phyloP scores from a whole-genome alignment of 352 stramenopile genomes.

The Pythium diclinum region DNA sequence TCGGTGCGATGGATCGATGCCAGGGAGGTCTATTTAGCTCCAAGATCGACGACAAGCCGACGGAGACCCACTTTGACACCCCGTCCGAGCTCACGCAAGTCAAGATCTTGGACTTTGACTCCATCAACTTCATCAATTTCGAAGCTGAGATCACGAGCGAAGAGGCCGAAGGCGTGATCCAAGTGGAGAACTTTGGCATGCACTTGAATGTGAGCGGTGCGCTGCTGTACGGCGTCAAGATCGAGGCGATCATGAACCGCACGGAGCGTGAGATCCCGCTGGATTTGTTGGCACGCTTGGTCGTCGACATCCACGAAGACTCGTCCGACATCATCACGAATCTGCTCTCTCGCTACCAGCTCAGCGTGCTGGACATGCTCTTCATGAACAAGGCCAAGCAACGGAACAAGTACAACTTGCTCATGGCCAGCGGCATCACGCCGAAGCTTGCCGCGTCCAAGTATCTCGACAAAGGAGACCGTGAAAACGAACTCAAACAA shows the following conservation, averaged over 20 bases:
- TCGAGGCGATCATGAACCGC: slow-evolving; percentile 97
- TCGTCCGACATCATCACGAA: slow-evolving; percentile 94
- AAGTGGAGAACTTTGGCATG: slow-evolving; percentile 97
- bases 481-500: slow-evolving; percentile 97
- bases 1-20: slow-evolving; percentile 94
- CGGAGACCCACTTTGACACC: slow-evolving; percentile 84
- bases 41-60: slow-evolving; percentile 86
- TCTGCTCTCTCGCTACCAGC: slow-evolving; percentile 94
- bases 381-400: slow-evolving; percentile 93
- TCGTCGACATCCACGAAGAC: slow-evolving; percentile 96
- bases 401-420: slow-evolving; percentile 97
- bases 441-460: slow-evolving; percentile 95
- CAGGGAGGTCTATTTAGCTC: slow-evolving; percentile 96
- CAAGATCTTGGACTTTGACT: slow-evolving; percentile 96
- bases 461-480: slow-evolving; percentile 97
- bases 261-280: slow-evolving; percentile 95
- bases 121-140: slow-evolving; percentile 98
- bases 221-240: slow-evolving; percentile 77
- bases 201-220: slow-evolving; percentile 73
- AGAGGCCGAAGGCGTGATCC: slow-evolving; percentile 91
- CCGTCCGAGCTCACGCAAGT: slow-evolving; percentile 94
- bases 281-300: slow-evolving; percentile 92
- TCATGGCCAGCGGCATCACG: slow-evolving; percentile 95
- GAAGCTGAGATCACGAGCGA: slow-evolving; percentile 97
- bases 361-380: slow-evolving; percentile 93